Evolutionary conservation across 2,329 filamentous ascomycete genomes (phyloP).

Genomic region (Fusarium sp.): DNA sequence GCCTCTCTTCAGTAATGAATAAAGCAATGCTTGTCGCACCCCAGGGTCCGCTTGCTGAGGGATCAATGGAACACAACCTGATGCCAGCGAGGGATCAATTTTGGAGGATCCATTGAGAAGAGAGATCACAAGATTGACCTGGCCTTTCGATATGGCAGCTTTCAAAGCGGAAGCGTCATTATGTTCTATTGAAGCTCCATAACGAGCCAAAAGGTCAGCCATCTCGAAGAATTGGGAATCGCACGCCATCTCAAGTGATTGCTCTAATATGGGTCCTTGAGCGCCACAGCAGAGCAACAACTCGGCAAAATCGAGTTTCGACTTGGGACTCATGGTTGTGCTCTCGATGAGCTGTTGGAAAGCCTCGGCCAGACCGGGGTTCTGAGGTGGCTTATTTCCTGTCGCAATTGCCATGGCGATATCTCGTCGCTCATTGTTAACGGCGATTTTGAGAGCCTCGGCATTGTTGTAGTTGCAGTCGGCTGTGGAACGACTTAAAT

Average conservation of each 20-base stretch:
- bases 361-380: constrained; percentile 60
- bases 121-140: constrained; percentile 59
- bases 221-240: constrained; percentile 64
- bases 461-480: constrained; percentile 64
- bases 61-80: constrained; percentile 61
- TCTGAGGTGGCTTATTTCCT: constrained; percentile 63
- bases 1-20: constrained; percentile 61
- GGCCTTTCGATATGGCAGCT: constrained; percentile 58
- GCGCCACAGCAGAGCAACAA: constrained; percentile 69
- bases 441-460: constrained; percentile 63
- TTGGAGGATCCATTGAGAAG: constrained; percentile 58
- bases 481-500: constrained; percentile 63
- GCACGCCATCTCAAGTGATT: constrained; percentile 61
- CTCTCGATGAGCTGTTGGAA: constrained; percentile 61
- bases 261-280: constrained; percentile 60
- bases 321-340: constrained; percentile 58
- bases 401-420: constrained; percentile 66
- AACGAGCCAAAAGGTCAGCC: constrained; percentile 62
- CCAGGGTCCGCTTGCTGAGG: constrained; percentile 60
- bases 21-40: constrained; percentile 58
- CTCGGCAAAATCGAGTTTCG: constrained; percentile 65
- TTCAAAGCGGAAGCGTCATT: constrained; percentile 62
- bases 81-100: constrained; percentile 59
- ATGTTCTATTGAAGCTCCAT: constrained; percentile 66
- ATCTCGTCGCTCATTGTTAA: constrained; percentile 62